phyloP scores from a whole-genome alignment of 352 stramenopile genomes.

The Phytophthora crassamura region DNA sequence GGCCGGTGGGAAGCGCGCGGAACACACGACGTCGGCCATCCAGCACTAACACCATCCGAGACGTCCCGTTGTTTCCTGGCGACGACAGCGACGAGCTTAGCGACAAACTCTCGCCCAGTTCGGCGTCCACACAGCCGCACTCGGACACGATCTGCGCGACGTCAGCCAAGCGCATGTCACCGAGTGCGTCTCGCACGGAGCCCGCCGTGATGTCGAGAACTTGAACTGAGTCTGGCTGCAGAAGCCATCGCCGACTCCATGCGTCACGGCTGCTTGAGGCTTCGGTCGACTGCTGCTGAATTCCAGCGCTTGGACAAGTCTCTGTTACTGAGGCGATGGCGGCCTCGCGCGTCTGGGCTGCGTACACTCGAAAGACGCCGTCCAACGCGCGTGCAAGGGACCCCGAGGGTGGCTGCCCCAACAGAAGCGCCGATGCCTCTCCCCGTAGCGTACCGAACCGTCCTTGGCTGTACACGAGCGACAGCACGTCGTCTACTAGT shows the following conservation, averaged over 20 bases:
- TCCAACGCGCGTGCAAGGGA: slow-evolving; percentile 12
- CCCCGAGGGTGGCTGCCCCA: slow-evolving; percentile 4
- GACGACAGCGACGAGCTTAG: slow-evolving; percentile 16
- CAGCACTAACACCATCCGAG: slow-evolving; percentile 33
- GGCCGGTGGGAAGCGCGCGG: slow-evolving; percentile 35
- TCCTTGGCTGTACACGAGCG: slow-evolving; percentile 26
- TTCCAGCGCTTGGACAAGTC: not conserved
- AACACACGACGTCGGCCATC: slow-evolving; percentile 38
- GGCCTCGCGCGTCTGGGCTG: slow-evolving; percentile 6
- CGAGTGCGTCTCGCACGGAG: not conserved
- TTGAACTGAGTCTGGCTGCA: slow-evolving; percentile 26
- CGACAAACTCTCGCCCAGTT: slow-evolving; percentile 12
- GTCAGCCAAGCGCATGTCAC: slow-evolving; percentile 8
- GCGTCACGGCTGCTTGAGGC: too few relatives aligned
- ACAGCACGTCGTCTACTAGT: slow-evolving; percentile 43
- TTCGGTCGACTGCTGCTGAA: too few relatives aligned
- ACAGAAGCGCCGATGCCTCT: slow-evolving; percentile 6
- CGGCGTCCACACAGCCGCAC: slow-evolving; percentile 22
- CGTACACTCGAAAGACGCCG: slow-evolving; percentile 10
- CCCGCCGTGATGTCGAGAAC: not conserved
- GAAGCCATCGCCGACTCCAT: slow-evolving; percentile 35
- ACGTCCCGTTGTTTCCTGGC: not conserved
- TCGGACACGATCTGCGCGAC: slow-evolving; percentile 14
- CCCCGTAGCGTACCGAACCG: slow-evolving; percentile 14
- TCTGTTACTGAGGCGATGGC: slow-evolving; percentile 1